phyloP scores from a whole-genome alignment of 495 filamentous ascomycete species.

The Xylaria grammica region DNA sequence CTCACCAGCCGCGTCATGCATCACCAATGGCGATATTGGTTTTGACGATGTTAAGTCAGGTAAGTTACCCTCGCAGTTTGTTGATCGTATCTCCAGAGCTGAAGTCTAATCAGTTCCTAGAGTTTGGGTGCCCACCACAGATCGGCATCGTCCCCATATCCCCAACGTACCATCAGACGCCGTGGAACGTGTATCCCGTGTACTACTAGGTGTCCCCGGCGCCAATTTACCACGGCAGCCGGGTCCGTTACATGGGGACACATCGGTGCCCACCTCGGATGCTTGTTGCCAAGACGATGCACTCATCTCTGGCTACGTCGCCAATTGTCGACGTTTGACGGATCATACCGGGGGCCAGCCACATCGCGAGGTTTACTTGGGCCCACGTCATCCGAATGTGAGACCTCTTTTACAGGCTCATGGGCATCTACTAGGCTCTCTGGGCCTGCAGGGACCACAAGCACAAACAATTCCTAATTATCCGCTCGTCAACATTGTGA shows the following conservation, averaged over 20 bases:
- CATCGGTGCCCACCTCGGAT: conserved; percentile 22
- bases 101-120: conserved; percentile 30
- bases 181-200: conserved; percentile 37
- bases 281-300: conserved; percentile 16
- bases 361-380: conserved; percentile 16
- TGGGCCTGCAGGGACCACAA: conserved; percentile 7
- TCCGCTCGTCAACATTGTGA: conserved; percentile 18
- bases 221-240: conserved; percentile 17
- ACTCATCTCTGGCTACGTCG: conserved; percentile 19
- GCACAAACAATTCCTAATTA: neutral
- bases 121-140: conserved; percentile 32
- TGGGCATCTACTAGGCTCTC: conserved; percentile 11
- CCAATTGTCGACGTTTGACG: conserved; percentile 11
- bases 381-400: conserved; percentile 8
- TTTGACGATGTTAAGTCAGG: conserved; percentile 38
- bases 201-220: conserved; percentile 30
- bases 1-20: conserved; percentile 31
- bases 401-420: conserved; percentile 11
- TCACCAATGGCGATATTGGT: conserved; percentile 22
- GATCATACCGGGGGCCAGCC: conserved; percentile 8
- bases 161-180: conserved; percentile 31
- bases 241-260: conserved; percentile 23
- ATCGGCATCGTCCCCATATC: conserved; percentile 31
- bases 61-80: conserved; percentile 18
- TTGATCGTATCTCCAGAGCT: neutral